phyloP scores from a whole-genome alignment of 768 basidiomycete genomes.

The Rhizopogon vinicolor region DNA sequence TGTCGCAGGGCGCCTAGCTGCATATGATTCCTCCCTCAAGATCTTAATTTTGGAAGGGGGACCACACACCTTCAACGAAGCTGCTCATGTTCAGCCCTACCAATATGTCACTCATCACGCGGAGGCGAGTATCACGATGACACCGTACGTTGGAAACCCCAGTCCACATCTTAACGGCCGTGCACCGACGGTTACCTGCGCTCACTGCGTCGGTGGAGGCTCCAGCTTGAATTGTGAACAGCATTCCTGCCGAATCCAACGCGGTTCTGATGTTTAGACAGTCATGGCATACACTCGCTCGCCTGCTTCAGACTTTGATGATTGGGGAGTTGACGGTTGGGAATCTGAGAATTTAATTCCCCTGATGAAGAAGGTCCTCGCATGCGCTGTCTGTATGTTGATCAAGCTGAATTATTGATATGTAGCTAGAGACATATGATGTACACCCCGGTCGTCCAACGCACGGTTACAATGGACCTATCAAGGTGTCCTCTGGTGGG shows the following conservation, averaged over 20 bases:
- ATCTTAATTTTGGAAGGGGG: constrained; percentile 25
- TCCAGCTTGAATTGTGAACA: constrained; percentile 17
- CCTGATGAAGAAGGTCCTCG: constrained; percentile 17
- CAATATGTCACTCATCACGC: constrained; percentile 12
- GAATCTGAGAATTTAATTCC: constrained; percentile 20
- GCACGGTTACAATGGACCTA: constrained; percentile 19
- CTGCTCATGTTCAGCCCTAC: constrained; percentile 16
- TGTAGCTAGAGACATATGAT: constrained; percentile 19
- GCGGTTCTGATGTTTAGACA: background rate
- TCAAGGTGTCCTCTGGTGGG: constrained; percentile 22
- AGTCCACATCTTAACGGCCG: constrained; percentile 12
- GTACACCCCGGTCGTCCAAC: constrained; percentile 9
- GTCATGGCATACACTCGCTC: constrained; percentile 17
- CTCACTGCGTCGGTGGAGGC: constrained; percentile 21
- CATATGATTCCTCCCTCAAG: constrained; percentile 19
- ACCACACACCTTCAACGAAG: constrained; percentile 13
- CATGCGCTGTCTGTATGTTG: background rate
- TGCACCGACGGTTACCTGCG: constrained; percentile 9
- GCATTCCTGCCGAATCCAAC: background rate
- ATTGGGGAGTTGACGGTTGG: constrained; percentile 25
- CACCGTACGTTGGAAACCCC: constrained; percentile 8
- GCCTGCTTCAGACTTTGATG: constrained; percentile 24
- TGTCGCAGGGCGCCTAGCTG: constrained; percentile 21
- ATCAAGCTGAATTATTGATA: background rate
- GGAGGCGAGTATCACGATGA: constrained; percentile 13